Evolutionary conservation across 2,329 filamentous ascomycete genomes (phyloP), one percentile per base, ranked within the genome.

Genomic region (Diaporthe sp.): DNA sequence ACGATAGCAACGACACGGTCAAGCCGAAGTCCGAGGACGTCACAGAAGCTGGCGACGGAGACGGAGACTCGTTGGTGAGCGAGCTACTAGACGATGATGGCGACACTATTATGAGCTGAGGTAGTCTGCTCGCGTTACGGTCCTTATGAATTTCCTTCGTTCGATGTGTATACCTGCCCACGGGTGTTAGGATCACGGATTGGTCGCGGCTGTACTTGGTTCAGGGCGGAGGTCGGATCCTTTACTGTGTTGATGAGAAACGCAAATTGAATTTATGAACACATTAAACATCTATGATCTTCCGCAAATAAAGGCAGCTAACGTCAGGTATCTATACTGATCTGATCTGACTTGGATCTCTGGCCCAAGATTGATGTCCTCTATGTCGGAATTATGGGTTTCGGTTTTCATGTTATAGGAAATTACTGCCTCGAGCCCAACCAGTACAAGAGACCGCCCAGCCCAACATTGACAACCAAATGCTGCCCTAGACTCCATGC

Each of bases 401-500:
- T 39, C 10, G 12, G 37, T 39, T 1, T 39, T 39, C 58, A 65
- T 61, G 80, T 39, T 20, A 42, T 9, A 37, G 74, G 71, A 25
- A 31, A 79, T 75, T 82, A 63, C 17, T 71, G 55, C 12, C 77
- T 77, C 5, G 80, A 79, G 3, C 87, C 89, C 20, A 92, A 75
- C 86, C 87, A 89, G 81, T 89, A 92, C 63, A 94, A 79, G 51
- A 90, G 72, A 42, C 91, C 88, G 1, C 91, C 92, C 58, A 93
- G 79, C 7, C 90, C 86, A 47, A 96, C 80, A 82, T 96, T 95
- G 58, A 96, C 87, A 51, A 90, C 82, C 76, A 96, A 82, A 89
- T 99, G 96, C 86, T 96, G 95, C 10, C 91, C 94, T 61, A 96
- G 81, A 77, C 90, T 92, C 97, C 97, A 99, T 20, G 94, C 95